Evolutionary conservation across 1,284 basidiomycete genomes (phyloP), one percentile per base, ranked within the genome.

Genomic region (Trichosporon coremiiforme): DNA sequence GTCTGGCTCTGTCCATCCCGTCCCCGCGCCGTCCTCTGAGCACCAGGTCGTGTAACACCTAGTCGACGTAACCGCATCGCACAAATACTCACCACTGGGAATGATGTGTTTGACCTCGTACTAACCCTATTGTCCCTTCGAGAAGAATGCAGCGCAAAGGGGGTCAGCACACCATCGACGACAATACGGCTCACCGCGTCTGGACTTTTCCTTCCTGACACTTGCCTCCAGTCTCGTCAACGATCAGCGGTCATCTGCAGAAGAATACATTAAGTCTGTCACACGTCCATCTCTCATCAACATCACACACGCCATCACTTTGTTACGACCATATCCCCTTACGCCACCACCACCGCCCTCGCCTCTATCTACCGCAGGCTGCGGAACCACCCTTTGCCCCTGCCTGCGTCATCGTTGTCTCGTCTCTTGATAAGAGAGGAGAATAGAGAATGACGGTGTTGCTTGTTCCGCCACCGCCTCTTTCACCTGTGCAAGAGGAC

Each of bases 81-180:
- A 33, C 29, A 35, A 33, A 35, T 33, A 60, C 57, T 60, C 57
- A 60, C 55, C 55, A 31, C 29, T 6, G 31, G 57, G 1, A 60
- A 17, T 60, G 57, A 60, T 60, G 57, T 60, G 57, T 60, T 33
- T 60, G 29, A 60, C 31, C 57, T 60, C 31, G 31, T 33, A 33
- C 57, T 33, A 35, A 33, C 29, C 57, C 31, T 60, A 60, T 60
- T 60, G 57, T 60, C 22, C 20, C 12, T 10, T 31, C 15, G 57
- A 33, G 57, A 60, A 60, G 57, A 13, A 33, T 33, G 31, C 29
- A 17, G 31, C 12, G 57, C 57, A 57, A 31, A 31, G 57, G 10
- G 57, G 57, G 13, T 60, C 29, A 10, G 57, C 29, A 4, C 29
- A 13, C 15, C 57, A 60, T 60, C 31, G 57, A 60, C 57, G 57